Evolutionary conservation across 2,329 filamentous ascomycete genomes (phyloP), one percentile per base, ranked within the genome.

Genomic region (Alternaria triticina): DNA sequence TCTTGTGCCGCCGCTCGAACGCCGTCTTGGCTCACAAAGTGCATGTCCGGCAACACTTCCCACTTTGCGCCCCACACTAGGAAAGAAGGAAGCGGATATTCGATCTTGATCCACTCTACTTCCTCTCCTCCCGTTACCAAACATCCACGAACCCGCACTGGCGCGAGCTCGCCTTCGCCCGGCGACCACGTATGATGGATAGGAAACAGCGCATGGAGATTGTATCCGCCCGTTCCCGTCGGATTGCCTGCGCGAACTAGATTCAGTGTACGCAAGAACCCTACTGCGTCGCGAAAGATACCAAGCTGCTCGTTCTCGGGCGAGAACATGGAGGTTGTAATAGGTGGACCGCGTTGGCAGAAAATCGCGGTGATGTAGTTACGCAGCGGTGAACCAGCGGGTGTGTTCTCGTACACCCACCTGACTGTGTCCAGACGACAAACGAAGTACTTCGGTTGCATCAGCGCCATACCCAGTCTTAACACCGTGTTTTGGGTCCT

Each of bases 401-500:
- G 8, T 6, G 56, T 58, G 3, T 58, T 58, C 8, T 57, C 55
- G n/a, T 64, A 68, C 25, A 68, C 66, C 45, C 51, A 64, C 23
- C 23, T 40, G 17, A 62, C 60, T 15, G 27, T 43, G 8, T 49
- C 51, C 5, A 62, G 28, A 11, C 17, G 17, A 36, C 59, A 56
- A 6, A 45, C 11, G 11, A 23, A 54, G 10, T 55, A 20, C 13
- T 9, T 1, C 0, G 60, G 63, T n/a, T 59, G 36, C 63, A 61
- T 64, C 36, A 57, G 15, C 40, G 54, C 63, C 63, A 68, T 66
- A 7, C 63, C 66, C 12, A 66, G 22, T 2, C 66, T 46, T 15
- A 62, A 2, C 2, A 63, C 17, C 20, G 63, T 64, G n/a, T 68
- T 68, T 23, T 52, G 44, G 15, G 44, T 59, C 23, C 30, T 45